These are phyloP conservation scores for Boeremia exigua DNA, from an alignment of 2,329 filamentous ascomycete genomes.

Conservation along the genomic window DNA sequence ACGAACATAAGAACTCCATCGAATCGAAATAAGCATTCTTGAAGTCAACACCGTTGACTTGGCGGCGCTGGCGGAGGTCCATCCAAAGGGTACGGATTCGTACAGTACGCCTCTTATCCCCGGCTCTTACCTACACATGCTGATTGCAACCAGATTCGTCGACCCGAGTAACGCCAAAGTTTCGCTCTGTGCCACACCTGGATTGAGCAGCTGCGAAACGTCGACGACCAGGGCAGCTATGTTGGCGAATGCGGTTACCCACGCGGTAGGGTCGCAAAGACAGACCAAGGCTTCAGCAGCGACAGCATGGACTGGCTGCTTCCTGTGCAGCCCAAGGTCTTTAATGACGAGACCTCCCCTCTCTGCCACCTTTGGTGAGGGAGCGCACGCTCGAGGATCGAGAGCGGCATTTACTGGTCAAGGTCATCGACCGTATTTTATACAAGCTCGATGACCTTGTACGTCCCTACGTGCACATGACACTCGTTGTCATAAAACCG, in stretches of 20 bases:
- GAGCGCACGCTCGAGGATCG: no score
- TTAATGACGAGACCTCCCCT: conserved; percentile 58
- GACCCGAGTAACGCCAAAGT: conserved; percentile 87
- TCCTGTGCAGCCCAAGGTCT: conserved; percentile 56
- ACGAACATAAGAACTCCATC: conserved; percentile 55
- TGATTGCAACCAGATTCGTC: conserved; percentile 72
- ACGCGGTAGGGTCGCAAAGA: conserved; percentile 56
- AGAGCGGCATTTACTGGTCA: no score
- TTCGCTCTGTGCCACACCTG: conserved; percentile 68
- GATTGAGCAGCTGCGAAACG: conserved; percentile 99
- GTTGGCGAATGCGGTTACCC: no score
- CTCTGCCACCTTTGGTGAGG: no score
- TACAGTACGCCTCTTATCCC: conserved; percentile 74
- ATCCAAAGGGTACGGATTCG: conserved; percentile 90
- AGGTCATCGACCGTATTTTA: no score
- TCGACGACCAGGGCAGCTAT: conserved; percentile 81
- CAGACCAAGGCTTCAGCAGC: conserved; percentile 61
- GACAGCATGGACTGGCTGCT: conserved; percentile 62
- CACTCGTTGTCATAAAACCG: no score
- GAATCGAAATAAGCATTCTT: no score
- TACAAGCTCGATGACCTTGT: no score
- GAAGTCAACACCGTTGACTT: no score
- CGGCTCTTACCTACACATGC: not conserved
- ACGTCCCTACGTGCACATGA: no score
- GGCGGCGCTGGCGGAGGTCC: conserved; percentile 14